A percentile compares a stretch with the other conserved stretches of the same genome.
These are phyloP conservation scores for Pythium sukuiense DNA, from an alignment of 352 stramenopile species.

Conservation along the genomic window DNA sequence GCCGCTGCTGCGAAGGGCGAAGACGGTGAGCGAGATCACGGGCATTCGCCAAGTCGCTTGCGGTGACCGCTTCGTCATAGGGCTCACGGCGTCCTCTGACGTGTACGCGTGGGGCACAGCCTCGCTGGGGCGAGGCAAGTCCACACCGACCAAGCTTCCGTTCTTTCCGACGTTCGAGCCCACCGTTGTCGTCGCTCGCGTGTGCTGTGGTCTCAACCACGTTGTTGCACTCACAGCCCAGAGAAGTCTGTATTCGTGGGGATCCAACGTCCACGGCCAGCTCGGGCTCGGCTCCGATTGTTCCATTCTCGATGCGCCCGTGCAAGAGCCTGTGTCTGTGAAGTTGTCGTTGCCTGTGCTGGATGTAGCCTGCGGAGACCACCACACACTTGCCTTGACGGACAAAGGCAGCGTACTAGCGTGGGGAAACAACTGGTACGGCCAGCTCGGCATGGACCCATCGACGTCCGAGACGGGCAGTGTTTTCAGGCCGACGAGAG, in stretches of 20 bases:
- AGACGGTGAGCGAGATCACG: conserved; percentile 43
- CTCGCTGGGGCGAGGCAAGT: conserved; percentile 9
- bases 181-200: conserved; percentile 25
- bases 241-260: conserved; percentile 54
- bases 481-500: conserved; percentile 23
- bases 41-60: conserved; percentile 39
- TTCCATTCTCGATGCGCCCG: conserved; percentile 18
- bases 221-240: conserved; percentile 29
- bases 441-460: conserved; percentile 64
- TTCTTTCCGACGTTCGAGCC: conserved; percentile 1
- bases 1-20: conserved; percentile 42
- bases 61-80: conserved; percentile 39
- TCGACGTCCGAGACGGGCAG: conserved; percentile 18
- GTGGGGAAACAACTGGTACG: conserved; percentile 72
- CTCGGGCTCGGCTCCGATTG: conserved; percentile 41
- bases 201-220: conserved; percentile 53
- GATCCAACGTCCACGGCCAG: conserved; percentile 66
- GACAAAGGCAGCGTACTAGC: conserved; percentile 42
- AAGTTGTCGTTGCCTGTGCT: conserved; percentile 23
- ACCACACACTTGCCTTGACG: conserved; percentile 66
- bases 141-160: conserved; percentile 15
- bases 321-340: conserved; percentile 29
- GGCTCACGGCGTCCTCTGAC: conserved; percentile 27
- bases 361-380: conserved; percentile 61
- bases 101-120: conserved; percentile 41